Evolutionary conservation across 2,329 filamentous ascomycete species (phyloP).

Genomic region (Thielaviopsis euricoi): DNA sequence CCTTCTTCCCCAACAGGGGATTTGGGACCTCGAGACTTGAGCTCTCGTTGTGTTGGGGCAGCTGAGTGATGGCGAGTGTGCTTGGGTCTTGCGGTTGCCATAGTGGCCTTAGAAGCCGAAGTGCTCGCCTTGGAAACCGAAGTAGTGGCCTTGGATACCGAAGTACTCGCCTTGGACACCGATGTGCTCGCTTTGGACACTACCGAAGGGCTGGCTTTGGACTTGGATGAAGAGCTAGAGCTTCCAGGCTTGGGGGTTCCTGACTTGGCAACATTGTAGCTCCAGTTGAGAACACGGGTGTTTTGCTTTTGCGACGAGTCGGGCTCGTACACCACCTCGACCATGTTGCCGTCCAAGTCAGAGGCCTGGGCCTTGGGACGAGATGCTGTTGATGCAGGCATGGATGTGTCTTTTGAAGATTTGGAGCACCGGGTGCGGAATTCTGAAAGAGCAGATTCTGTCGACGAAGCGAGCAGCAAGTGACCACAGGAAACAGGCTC

Average conservation of each 20-base stretch:
- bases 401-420: background rate
- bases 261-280: constrained; percentile 26
- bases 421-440: background rate
- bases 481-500: constrained; percentile 3
- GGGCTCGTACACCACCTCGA: constrained; percentile 54
- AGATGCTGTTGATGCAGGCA: background rate
- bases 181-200: background rate
- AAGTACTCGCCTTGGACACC: background rate
- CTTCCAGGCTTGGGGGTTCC: constrained; percentile 5
- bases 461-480: background rate
- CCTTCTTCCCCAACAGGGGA: constrained; percentile 2
- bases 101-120: background rate
- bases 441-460: constrained; percentile 1
- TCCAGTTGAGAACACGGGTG: constrained; percentile 32
- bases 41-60: background rate
- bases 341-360: constrained; percentile 70
- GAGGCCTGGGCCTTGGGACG: constrained; percentile 37
- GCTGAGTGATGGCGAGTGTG: background rate
- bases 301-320: constrained; percentile 18
- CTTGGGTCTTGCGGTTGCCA: background rate
- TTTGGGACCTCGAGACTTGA: background rate
- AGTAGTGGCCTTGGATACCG: background rate
- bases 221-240: background rate
- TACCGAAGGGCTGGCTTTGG: background rate
- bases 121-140: background rate